phyloP scores from a whole-genome alignment of 2,329 filamentous ascomycete species.

The Tolypocladium ovalisporum region DNA sequence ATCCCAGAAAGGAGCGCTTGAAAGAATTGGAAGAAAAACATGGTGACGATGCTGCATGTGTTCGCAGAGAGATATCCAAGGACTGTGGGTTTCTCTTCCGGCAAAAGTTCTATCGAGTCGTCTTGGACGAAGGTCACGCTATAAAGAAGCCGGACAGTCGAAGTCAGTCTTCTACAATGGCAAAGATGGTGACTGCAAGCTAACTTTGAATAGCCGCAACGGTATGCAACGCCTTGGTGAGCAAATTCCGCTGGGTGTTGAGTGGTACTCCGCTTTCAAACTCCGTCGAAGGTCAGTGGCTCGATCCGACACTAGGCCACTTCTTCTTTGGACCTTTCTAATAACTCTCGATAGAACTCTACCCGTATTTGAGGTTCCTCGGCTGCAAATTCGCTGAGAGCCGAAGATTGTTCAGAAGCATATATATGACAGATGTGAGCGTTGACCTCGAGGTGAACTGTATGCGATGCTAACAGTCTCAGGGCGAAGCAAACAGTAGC shows the following conservation, averaged over 20 bases:
- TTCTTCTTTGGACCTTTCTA: conserved; percentile 7
- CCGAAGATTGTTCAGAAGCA: conserved; percentile 2
- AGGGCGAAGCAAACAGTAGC: conserved; percentile 5
- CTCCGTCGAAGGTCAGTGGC: conserved; percentile 12
- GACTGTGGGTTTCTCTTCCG: conserved; percentile 8
- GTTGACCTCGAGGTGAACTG: too few species aligned
- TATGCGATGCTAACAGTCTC: too few species aligned
- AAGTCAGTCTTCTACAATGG: conserved; percentile 12
- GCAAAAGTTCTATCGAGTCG: conserved; percentile 35
- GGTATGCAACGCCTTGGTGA: conserved; percentile 13
- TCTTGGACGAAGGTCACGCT: conserved; percentile 45
- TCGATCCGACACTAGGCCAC: not conserved
- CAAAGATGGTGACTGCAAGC: too few species aligned
- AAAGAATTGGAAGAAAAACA: not conserved
- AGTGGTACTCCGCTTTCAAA: conserved; percentile 26
- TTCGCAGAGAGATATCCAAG: conserved; percentile 29
- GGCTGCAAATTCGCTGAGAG: conserved; percentile 7
- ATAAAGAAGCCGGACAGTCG: conserved; percentile 37
- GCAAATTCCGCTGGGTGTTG: conserved; percentile 23
- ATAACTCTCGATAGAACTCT: conserved; percentile 18
- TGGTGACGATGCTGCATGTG: conserved; percentile 8
- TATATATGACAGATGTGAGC: conserved; percentile 10
- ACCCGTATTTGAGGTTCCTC: conserved; percentile 22
- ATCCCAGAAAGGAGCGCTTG: not conserved
- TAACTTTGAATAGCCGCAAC: conserved; percentile 4